phyloP scores from a whole-genome alignment of 2,329 filamentous ascomycete species.

The Pseudogymnoascus sp. region DNA sequence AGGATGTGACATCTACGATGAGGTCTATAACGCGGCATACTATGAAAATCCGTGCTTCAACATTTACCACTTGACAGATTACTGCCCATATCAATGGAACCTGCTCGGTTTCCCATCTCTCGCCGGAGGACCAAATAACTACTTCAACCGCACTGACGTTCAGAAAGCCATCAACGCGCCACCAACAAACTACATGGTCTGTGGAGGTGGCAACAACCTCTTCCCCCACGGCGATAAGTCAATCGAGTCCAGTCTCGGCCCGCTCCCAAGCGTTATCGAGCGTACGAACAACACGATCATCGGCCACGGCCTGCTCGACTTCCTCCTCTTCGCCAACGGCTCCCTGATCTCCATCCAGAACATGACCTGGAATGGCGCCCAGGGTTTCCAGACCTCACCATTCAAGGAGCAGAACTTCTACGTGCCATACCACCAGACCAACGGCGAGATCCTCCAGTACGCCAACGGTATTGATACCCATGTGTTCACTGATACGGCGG shows the following conservation, averaged over 20 bases:
- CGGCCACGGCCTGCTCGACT: conserved; percentile 54
- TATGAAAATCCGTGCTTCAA: conserved; percentile 58
- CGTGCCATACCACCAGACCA: conserved; percentile 36
- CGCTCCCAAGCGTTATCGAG: conserved; percentile 53
- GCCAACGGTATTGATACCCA: conserved; percentile 15
- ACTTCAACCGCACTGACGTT: conserved; percentile 55
- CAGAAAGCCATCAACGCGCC: conserved; percentile 53
- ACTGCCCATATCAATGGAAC: conserved; percentile 25
- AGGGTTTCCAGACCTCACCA: conserved; percentile 47
- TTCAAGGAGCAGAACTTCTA: conserved; percentile 19
- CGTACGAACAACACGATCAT: conserved; percentile 52
- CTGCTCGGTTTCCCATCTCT: conserved; percentile 36
- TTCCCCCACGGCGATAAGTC: conserved; percentile 40
- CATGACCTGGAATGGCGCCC: conserved; percentile 60
- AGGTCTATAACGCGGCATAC: conserved; percentile 41
- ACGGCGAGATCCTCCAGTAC: conserved; percentile 39
- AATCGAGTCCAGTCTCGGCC: conserved; percentile 40
- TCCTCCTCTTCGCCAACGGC: conserved; percentile 54
- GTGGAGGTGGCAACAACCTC: conserved; percentile 39
- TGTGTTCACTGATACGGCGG: conserved; percentile 22
- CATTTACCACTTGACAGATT: conserved; percentile 53
- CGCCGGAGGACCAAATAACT: conserved; percentile 45
- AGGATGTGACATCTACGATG: conserved; percentile 28
- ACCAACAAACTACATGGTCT: conserved; percentile 42
- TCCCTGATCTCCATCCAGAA: conserved; percentile 59